These are phyloP conservation scores for Eucalyptus lansdowneana DNA, from an alignment of 345 rosid species.

Conservation along the genomic window DNA sequence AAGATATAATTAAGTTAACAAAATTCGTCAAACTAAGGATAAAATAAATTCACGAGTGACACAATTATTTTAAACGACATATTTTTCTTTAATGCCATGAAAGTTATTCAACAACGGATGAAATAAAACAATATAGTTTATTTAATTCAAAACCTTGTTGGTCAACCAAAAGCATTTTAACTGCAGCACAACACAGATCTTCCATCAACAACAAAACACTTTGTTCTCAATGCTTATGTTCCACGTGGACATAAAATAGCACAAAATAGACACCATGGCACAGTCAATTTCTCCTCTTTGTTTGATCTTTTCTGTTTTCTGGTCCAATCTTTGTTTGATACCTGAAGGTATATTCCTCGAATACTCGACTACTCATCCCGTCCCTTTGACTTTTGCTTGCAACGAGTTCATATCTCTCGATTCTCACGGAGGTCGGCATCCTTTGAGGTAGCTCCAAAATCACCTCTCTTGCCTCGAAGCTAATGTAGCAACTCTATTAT, in stretches of 20 bases:
- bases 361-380: not conserved
- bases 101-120: not conserved
- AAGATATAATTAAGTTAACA: not conserved
- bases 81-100: not conserved
- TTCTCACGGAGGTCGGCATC: not conserved
- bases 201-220: not conserved
- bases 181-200: not conserved
- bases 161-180: not conserved
- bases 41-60: not conserved
- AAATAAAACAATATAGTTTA: not conserved
- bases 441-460: not conserved
- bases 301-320: not conserved
- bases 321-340: not conserved
- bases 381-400: not conserved
- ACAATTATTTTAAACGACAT: not conserved
- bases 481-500: not conserved
- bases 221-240: not conserved
- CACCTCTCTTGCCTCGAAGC: fast-evolving
- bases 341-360: not conserved
- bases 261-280: not conserved
- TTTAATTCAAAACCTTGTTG: not conserved
- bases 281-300: not conserved
- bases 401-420: not conserved
- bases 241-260: not conserved
- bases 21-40: not conserved